Percentiles rank a stretch among this genome's conserved stretches.
Evolutionary conservation across 192 early-diverging fungal genomes (phyloP).

Genomic region (Coemansia sp.): DNA sequence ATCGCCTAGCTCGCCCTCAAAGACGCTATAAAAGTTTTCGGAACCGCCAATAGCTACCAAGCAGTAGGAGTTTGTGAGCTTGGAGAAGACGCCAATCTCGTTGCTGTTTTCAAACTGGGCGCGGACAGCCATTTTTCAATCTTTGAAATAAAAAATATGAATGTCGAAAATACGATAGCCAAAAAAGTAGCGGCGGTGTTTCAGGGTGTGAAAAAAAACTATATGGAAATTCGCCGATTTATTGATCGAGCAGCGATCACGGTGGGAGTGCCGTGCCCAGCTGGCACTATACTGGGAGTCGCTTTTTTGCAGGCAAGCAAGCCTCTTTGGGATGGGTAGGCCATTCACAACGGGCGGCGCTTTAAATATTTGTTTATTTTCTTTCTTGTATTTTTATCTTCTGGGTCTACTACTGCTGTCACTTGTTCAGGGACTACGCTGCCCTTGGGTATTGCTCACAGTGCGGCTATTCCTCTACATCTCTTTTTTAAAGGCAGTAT

Average conservation of each 20-base stretch:
- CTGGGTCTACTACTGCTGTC: too few relatives aligned
- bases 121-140: conserved; percentile 54
- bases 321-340: too few relatives aligned
- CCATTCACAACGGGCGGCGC: neutral
- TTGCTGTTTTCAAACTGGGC: conserved; percentile 99
- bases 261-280: too few relatives aligned
- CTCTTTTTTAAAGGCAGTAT: neutral
- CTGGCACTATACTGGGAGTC: too few relatives aligned
- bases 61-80: conserved; percentile 97
- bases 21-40: conserved; percentile 95
- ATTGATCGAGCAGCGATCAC: too few relatives aligned
- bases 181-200: too few relatives aligned
- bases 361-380: neutral
- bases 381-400: neutral
- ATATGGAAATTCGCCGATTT: too few relatives aligned
- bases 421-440: neutral
- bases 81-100: conserved; percentile 97
- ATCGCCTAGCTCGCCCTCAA: conserved; percentile 92
- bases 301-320: too few relatives aligned
- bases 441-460: too few relatives aligned
- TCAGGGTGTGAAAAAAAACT: neutral
- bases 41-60: conserved; percentile 96
- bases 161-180: neutral
- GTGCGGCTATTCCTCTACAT: neutral
- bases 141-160: conserved; percentile 7